These are phyloP conservation scores for Exophiala sp. DNA, from an alignment of 2,329 filamentous ascomycete species.

Conservation along the genomic window DNA sequence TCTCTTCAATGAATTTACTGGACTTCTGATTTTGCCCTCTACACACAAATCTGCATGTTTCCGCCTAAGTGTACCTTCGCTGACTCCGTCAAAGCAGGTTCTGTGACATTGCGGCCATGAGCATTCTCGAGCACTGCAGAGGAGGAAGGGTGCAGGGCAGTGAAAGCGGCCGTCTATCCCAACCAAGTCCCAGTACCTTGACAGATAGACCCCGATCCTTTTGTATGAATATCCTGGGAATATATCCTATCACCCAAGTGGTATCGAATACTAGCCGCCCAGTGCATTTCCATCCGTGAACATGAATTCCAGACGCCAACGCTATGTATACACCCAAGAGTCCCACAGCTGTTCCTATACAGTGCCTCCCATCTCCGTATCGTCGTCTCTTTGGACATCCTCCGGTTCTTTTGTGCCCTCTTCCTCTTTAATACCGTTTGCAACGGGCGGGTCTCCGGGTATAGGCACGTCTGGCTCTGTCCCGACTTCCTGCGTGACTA, in stretches of 20 bases:
- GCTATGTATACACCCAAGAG: constrained; percentile 4
- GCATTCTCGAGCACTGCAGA: too few species aligned
- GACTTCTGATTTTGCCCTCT: constrained; percentile 66
- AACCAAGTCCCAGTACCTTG: too few species aligned
- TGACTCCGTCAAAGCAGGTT: too few species aligned
- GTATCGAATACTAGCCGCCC: constrained; percentile 9
- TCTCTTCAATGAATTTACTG: constrained; percentile 73
- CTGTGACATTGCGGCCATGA: too few species aligned
- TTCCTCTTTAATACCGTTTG: constrained; percentile 15
- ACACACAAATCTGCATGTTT: neutral
- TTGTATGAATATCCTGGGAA: too few species aligned
- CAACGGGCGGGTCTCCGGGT: neutral
- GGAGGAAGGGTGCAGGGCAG: too few species aligned
- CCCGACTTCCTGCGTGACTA: neutral
- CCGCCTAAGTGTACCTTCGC: too few species aligned
- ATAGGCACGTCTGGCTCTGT: neutral
- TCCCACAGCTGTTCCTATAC: constrained; percentile 8
- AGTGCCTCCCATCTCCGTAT: constrained; percentile 25
- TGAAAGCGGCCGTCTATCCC: too few species aligned
- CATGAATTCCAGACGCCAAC: constrained; percentile 6
- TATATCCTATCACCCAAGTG: constrained; percentile 1
- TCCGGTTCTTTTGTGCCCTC: constrained; percentile 3
- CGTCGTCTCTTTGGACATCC: constrained; percentile 10
- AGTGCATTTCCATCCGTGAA: neutral
- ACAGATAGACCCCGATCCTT: neutral